Conservation (phyloP, 2,329 filamentous ascomycete genomes). For the Xylariaceae sp. region DNA sequence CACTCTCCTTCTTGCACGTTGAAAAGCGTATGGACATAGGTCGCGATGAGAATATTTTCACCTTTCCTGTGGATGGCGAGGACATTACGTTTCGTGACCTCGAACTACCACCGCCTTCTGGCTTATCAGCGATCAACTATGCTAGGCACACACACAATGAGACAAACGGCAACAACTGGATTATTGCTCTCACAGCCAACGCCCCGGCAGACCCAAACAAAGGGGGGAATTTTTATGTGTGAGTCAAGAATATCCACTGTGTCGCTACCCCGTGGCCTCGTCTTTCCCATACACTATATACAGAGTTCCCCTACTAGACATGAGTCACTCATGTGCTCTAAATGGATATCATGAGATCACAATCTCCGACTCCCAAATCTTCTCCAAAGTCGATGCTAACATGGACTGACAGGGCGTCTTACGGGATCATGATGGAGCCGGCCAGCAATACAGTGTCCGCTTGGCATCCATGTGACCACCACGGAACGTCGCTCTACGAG, state of each 20-base stretch:
- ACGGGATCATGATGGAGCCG: constrained; percentile 33
- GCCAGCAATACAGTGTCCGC: constrained; percentile 30
- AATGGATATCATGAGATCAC: not conserved
- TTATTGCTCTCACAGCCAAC: constrained; percentile 23
- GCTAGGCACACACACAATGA: constrained; percentile 30
- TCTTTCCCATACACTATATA: too few species aligned
- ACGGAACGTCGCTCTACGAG: constrained; percentile 34
- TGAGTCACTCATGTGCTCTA: too few species aligned
- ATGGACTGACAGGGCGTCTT: constrained; percentile 27
- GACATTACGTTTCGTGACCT: constrained; percentile 26
- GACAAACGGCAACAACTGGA: constrained; percentile 32
- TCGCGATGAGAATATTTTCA: constrained; percentile 25
- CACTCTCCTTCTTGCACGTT: not conserved
- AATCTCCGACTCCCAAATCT: too few species aligned
- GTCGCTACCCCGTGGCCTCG: too few species aligned
- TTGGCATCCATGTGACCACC: constrained; percentile 30
- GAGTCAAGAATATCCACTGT: too few species aligned
- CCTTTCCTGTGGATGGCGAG: constrained; percentile 24
- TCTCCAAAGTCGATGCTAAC: too few species aligned
- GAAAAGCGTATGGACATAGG: constrained; percentile 31
- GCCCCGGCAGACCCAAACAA: constrained; percentile 25
- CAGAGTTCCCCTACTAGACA: too few species aligned
- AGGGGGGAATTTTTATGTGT: constrained; percentile 32
- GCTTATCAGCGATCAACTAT: constrained; percentile 27
- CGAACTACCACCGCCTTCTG: constrained; percentile 30